A percentile compares a stretch with the other conserved stretches of the same genome.
Evolutionary conservation across 2,329 filamentous ascomycete genomes (phyloP).

Genomic region (Arthrinium puccinioides): DNA sequence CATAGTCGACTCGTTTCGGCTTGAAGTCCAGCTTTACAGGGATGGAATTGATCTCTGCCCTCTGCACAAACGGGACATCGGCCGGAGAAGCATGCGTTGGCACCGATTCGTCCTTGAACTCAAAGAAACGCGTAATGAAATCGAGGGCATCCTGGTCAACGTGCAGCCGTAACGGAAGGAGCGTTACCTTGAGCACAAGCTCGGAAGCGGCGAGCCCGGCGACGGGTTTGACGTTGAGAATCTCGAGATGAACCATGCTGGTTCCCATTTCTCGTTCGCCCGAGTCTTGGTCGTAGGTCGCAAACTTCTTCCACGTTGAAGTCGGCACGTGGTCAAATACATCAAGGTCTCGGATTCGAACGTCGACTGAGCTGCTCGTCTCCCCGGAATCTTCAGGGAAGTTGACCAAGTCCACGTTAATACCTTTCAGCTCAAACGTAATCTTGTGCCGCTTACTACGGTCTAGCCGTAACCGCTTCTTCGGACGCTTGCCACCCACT

Average conservation of each 20-base stretch:
- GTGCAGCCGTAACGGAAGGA: constrained; percentile 83
- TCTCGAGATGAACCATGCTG: constrained; percentile 83
- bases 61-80: constrained; percentile 80
- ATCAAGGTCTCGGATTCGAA: constrained; percentile 76
- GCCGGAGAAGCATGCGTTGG: constrained; percentile 51
- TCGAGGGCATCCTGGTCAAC: constrained; percentile 97
- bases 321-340: constrained; percentile 91
- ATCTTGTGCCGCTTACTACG: constrained; percentile 92
- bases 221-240: constrained; percentile 82
- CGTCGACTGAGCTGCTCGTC: constrained; percentile 79
- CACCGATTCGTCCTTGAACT: constrained; percentile 78
- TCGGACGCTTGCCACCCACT: constrained; percentile 30
- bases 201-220: constrained; percentile 81
- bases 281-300: constrained; percentile 83
- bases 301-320: constrained; percentile 97
- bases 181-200: constrained; percentile 69
- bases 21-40: constrained; percentile 89
- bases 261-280: constrained; percentile 80
- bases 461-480: constrained; percentile 64
- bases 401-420: constrained; percentile 73
- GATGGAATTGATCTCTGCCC: constrained; percentile 79
- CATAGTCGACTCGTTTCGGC: constrained; percentile 95
- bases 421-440: constrained; percentile 81
- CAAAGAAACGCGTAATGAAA: constrained; percentile 95
- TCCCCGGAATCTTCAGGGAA: constrained; percentile 73